These are phyloP conservation scores for Leptodontidium sp. DNA, from an alignment of 2,329 filamentous ascomycete species.

Conservation along the genomic window DNA sequence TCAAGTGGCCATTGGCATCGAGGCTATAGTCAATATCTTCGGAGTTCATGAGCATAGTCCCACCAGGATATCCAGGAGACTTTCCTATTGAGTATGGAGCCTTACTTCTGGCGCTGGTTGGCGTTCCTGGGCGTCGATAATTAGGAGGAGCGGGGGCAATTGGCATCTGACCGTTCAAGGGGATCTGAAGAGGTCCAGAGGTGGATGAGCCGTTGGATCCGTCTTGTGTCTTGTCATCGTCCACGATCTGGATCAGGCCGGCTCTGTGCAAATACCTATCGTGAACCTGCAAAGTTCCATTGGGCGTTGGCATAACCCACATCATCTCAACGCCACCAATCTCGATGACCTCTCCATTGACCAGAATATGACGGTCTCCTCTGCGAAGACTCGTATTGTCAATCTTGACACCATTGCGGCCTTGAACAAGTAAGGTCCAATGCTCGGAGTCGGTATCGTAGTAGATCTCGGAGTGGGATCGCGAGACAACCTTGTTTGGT, in stretches of 20 bases:
- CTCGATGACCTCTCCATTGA: slow-evolving; percentile 90
- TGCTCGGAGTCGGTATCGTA: slow-evolving; percentile 73
- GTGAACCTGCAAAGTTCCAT: slow-evolving; percentile 71
- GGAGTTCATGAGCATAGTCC: slow-evolving; percentile 57
- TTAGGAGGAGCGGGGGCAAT: slow-evolving; percentile 68
- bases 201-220: slow-evolving; percentile 25
- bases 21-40: slow-evolving; percentile 77
- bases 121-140: slow-evolving; percentile 68
- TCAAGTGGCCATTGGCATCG: slow-evolving; percentile 88
- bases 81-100: slow-evolving; percentile 38
- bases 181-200: slow-evolving; percentile 15
- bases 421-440: slow-evolving; percentile 89
- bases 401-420: slow-evolving; percentile 88
- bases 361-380: slow-evolving; percentile 68
- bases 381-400: slow-evolving; percentile 77
- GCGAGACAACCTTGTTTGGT: slow-evolving; percentile 82
- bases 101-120: slow-evolving; percentile 45
- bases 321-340: slow-evolving; percentile 97
- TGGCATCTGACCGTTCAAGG: slow-evolving; percentile 49
- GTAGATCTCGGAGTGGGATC: slow-evolving; percentile 77
- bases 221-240: slow-evolving; percentile 31
- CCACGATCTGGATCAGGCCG: slow-evolving; percentile 53
- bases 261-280: slow-evolving; percentile 75
- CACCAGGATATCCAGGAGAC: slow-evolving; percentile 45
- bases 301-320: slow-evolving; percentile 88